Evolutionary conservation across 2,329 filamentous ascomycete species (phyloP).

Genomic region (Peltaster fructicola): DNA sequence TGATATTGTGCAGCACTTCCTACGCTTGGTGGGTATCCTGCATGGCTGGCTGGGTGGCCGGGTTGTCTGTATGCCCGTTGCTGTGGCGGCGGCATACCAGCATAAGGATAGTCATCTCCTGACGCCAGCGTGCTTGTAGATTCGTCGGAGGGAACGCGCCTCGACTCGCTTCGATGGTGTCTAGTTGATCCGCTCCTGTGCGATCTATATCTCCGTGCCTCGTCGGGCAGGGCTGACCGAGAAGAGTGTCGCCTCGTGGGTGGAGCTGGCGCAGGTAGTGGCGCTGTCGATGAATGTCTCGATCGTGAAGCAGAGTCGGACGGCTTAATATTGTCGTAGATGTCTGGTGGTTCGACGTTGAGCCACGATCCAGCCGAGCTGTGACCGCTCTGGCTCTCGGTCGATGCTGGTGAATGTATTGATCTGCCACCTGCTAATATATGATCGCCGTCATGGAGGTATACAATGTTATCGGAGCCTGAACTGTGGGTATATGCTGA

Average conservation of each 20-base stretch:
- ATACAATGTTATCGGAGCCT: conserved; percentile 4
- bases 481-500: conserved; percentile 4
- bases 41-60: conserved; percentile 13
- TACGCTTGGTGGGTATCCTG: conserved; percentile 18
- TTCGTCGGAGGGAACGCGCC: conserved; percentile 18
- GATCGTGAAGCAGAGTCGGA: conserved; percentile 33
- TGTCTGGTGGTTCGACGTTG: conserved; percentile 8
- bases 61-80: conserved; percentile 13
- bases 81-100: conserved; percentile 17
- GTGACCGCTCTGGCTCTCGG: conserved; percentile 11
- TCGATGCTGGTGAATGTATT: conserved; percentile 14
- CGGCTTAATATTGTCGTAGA: conserved; percentile 27
- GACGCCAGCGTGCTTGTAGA: conserved; percentile 22
- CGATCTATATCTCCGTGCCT: conserved; percentile 10
- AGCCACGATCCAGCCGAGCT: conserved; percentile 16
- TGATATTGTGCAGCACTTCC: no score
- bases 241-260: conserved; percentile 22
- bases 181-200: conserved; percentile 9
- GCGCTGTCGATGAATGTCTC: conserved; percentile 14
- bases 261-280: conserved; percentile 18
- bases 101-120: conserved; percentile 26
- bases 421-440: conserved; percentile 16
- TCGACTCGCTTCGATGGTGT: conserved; percentile 11
- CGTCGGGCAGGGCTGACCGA: conserved; percentile 12
- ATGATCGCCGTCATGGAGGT: conserved; percentile 2